Evolutionary conservation across 1,284 basidiomycete genomes (phyloP).

Genomic region (Amylostereum chailletii): DNA sequence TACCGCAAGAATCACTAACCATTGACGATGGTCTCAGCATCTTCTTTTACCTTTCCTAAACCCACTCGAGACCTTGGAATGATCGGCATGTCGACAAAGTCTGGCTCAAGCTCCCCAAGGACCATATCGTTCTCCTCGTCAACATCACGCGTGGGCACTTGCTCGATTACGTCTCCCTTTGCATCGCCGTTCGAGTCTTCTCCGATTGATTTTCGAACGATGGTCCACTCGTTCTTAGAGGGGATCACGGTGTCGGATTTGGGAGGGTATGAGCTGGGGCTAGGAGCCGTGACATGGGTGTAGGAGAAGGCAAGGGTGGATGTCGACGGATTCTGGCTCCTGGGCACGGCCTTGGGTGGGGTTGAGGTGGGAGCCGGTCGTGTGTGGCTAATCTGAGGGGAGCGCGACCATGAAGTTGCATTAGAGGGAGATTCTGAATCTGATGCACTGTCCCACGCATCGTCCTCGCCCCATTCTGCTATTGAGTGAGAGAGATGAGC

Average conservation of each 20-base stretch:
- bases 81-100: constrained; percentile 31
- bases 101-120: constrained; percentile 61
- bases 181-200: constrained; percentile 19
- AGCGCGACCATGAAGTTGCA: constrained; percentile 37
- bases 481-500: constrained; percentile 34
- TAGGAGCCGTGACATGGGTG: constrained; percentile 70
- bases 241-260: constrained; percentile 29
- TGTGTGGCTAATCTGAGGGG: constrained; percentile 22
- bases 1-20: constrained; percentile 33
- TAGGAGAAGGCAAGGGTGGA: constrained; percentile 73
- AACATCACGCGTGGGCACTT: constrained; percentile 23
- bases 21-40: constrained; percentile 64
- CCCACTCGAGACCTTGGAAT: constrained; percentile 29
- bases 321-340: constrained; percentile 40
- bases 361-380: constrained; percentile 28
- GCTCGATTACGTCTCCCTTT: constrained; percentile 17
- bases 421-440: constrained; percentile 66
- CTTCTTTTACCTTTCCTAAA: constrained; percentile 46
- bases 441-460: constrained; percentile 84
- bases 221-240: constrained; percentile 63
- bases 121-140: constrained; percentile 70
- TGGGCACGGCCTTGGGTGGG: constrained; percentile 52
- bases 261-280: constrained; percentile 69
- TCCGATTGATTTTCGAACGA: constrained; percentile 47
- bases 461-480: constrained; percentile 72